Evolutionary conservation across 495 filamentous ascomycete genomes (phyloP).

Genomic region (Apiosordaria backusii): DNA sequence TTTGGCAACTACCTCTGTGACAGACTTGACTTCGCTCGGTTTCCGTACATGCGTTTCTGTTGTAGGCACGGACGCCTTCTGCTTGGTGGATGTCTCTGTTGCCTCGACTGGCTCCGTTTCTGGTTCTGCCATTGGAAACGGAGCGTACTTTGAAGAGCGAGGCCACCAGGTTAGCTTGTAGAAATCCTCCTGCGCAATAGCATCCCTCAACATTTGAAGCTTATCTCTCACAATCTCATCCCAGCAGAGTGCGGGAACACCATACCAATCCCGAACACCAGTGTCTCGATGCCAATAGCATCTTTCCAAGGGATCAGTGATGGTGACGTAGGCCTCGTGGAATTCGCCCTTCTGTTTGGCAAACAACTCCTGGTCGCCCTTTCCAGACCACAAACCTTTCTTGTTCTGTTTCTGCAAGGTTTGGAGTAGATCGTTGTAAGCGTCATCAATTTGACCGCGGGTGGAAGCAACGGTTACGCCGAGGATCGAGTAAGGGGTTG

Average conservation of each 20-base stretch:
- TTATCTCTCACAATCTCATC: background rate
- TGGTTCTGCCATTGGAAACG: background rate
- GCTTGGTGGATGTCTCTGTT: background rate
- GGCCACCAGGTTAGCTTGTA: background rate
- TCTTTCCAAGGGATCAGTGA: slow-evolving; percentile 1
- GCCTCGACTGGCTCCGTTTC: background rate
- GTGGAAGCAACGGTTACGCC: background rate
- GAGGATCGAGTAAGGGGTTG: background rate
- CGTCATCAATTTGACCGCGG: background rate
- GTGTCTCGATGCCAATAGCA: slow-evolving; percentile 11
- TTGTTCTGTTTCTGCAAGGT: background rate
- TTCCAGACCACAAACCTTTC: background rate
- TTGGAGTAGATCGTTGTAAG: background rate
- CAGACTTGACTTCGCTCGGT: background rate
- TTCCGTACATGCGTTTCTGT: background rate
- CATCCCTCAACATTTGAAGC: background rate
- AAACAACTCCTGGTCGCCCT: background rate
- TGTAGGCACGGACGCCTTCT: background rate
- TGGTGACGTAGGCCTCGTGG: background rate
- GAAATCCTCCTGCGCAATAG: background rate
- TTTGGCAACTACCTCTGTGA: background rate
- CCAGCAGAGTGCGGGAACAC: slow-evolving; percentile 2
- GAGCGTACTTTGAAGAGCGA: background rate
- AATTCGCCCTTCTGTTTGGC: background rate
- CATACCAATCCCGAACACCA: slow-evolving; percentile 7